phyloP scores from a whole-genome alignment of 129 eudicot genomes.

The Smallanthus sonchifolius region DNA sequence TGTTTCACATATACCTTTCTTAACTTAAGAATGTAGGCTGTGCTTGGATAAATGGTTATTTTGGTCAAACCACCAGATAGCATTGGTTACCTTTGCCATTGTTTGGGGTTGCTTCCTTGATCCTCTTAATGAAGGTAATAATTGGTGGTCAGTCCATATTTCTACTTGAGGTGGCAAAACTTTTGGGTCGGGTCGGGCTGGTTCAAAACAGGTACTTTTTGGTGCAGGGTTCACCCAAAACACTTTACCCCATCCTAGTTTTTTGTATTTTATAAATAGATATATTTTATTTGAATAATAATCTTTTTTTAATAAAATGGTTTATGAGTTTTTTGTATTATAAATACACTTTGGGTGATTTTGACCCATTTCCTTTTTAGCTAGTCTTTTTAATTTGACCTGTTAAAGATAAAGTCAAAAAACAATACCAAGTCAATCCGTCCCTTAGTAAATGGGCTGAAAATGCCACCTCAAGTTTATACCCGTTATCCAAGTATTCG shows the following conservation, averaged over 20 bases:
- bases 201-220: not conserved
- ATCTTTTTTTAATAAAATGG: not conserved
- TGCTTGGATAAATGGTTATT: constrained; percentile 53
- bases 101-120: constrained; percentile 24
- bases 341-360: not conserved
- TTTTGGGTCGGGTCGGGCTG: constrained; percentile 7
- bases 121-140: constrained; percentile 42
- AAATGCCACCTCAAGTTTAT: constrained; percentile 7
- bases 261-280: not conserved
- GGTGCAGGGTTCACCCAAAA: not conserved
- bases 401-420: not conserved
- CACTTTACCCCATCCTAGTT: not conserved
- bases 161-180: constrained; percentile 11
- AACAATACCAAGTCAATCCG: not conserved
- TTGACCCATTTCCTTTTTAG: not conserved
- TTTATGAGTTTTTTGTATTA: not conserved
- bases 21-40: constrained; percentile 31
- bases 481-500: constrained; percentile 44
- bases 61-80: constrained; percentile 26
- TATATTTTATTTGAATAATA: not conserved
- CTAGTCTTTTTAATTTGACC: not conserved
- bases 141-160: constrained; percentile 39
- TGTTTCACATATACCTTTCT: constrained; percentile 27
- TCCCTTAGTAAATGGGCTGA: not conserved
- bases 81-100: constrained; percentile 22